These are phyloP conservation scores for Wallacemonas sp. DNA, from an alignment of 208 protist species.

Conservation along the genomic window DNA sequence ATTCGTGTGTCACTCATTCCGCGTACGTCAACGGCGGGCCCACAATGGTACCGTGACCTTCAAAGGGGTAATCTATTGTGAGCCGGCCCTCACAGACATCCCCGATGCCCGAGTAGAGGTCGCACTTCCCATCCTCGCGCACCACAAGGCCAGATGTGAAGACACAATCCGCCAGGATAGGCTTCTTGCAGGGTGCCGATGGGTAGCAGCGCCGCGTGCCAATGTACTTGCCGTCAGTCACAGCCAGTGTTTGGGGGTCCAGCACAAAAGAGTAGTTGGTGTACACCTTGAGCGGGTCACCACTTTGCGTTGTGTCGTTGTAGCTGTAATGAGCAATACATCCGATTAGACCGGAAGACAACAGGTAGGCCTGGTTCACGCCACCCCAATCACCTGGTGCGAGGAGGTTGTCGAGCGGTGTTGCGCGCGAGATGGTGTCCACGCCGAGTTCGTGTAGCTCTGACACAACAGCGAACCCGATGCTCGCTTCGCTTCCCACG, in stretches of 20 bases:
- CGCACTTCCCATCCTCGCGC: conserved; percentile 50
- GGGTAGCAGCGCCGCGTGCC: conserved; percentile 42
- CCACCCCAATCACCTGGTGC: conserved; percentile 33
- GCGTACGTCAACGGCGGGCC: background rate
- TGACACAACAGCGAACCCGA: conserved; percentile 20
- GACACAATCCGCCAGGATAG: conserved; percentile 34
- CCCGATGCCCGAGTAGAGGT: conserved; percentile 50
- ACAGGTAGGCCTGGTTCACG: conserved; percentile 49
- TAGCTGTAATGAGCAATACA: conserved; percentile 52
- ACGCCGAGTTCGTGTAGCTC: conserved; percentile 5
- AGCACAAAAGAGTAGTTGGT: conserved; percentile 44
- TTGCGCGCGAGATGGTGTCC: conserved; percentile 22
- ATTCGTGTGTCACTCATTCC: background rate
- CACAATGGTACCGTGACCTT: conserved; percentile 28
- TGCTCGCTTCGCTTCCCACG: conserved; percentile 5
- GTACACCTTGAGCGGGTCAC: conserved; percentile 32
- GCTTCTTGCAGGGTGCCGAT: conserved; percentile 25
- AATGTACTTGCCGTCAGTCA: conserved; percentile 28
- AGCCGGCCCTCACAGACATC: conserved; percentile 39
- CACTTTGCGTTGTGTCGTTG: conserved; percentile 8
- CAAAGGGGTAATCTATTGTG: conserved; percentile 51
- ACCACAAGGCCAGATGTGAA: conserved; percentile 59
- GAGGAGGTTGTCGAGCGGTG: conserved; percentile 28
- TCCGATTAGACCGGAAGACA: conserved; percentile 43
- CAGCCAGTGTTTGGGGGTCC: conserved; percentile 14